Base-by-base conservation (phyloP, 805 yeast genomes). In the Komagataella pseudopastoris region DNA sequence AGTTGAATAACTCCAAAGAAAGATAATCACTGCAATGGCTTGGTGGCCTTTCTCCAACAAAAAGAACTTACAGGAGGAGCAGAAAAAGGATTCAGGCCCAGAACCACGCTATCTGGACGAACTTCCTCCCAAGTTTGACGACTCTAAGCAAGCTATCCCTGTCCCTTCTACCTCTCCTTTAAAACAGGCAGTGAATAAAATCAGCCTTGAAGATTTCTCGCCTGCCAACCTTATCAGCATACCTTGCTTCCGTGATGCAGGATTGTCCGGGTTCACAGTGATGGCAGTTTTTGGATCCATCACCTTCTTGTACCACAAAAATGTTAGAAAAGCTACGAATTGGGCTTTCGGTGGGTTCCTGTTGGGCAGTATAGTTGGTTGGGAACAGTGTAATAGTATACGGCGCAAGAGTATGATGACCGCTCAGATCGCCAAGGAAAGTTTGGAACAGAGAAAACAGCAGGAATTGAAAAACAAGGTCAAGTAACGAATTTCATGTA, bases 311-410 rank as follows among this genome's bases (percentile, higher is more conserved):
- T 78, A 81, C 50, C 88, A 81, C 59, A 82, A 82, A 59, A 77
- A 78, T 49, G 74, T 83, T 0, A 63, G 69, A 7, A 75, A 75
- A 54, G 81, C 95, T 1, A 71, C 78, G 14, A 87, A 90, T 61
- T 90, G 96, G 96, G 83, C 83, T 7, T 72, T 86, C 50, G 85
- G 85, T 44, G 95, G 93, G 3, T 78, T 88, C 56, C 66, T 86
- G 52, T 63, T 88, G 18, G 96, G 96, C 0, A 80, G 87, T 47
- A 74, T 86, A 0, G 81, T 86, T 23, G 87, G 95, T 1, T 90
- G 96, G 96, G 96, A 90, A 63, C 96, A 88, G 66, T 90, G 98
- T 64, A 74, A 96, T 53, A 72, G 80, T 49, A 74, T 79, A 48
- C 74, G 95, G 63, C 73, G 83, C 59, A 76, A 78, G 55, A 80